These are phyloP conservation scores for Ophiostoma ulmi DNA, from an alignment of 2,329 filamentous ascomycete genomes.

Conservation along the genomic window DNA sequence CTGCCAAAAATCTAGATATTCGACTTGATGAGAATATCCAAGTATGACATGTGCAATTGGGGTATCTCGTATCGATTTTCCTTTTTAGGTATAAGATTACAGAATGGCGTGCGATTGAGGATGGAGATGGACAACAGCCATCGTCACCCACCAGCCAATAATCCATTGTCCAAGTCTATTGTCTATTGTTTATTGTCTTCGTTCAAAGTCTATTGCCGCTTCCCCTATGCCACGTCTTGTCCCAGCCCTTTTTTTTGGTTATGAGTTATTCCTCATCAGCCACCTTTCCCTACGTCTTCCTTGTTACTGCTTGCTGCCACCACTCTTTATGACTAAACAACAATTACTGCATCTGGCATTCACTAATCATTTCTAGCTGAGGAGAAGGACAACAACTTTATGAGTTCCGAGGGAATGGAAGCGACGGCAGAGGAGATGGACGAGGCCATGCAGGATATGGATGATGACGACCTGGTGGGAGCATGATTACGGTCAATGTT, in stretches of 20 bases:
- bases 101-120: neutral
- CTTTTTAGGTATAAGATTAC: neutral
- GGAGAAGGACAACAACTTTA: conserved; percentile 62
- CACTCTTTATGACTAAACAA: neutral
- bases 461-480: conserved; percentile 18
- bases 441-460: conserved; percentile 41
- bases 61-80: neutral
- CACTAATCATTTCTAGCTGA: conserved; percentile 45
- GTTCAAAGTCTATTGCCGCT: neutral
- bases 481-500: neutral
- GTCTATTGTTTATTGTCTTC: neutral
- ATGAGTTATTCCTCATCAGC: neutral
- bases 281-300: neutral
- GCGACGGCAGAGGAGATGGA: conserved; percentile 59
- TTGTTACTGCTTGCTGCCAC: neutral
- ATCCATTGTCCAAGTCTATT: neutral
- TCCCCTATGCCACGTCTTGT: neutral
- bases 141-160: neutral
- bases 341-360: neutral
- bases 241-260: neutral
- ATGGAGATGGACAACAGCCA: neutral
- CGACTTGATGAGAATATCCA: neutral
- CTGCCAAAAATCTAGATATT: neutral
- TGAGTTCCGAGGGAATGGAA: conserved; percentile 62
- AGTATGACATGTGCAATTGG: neutral